These are phyloP conservation scores for Staphylotrichum longicolle DNA, from an alignment of 495 filamentous ascomycete genomes.

Conservation along the genomic window DNA sequence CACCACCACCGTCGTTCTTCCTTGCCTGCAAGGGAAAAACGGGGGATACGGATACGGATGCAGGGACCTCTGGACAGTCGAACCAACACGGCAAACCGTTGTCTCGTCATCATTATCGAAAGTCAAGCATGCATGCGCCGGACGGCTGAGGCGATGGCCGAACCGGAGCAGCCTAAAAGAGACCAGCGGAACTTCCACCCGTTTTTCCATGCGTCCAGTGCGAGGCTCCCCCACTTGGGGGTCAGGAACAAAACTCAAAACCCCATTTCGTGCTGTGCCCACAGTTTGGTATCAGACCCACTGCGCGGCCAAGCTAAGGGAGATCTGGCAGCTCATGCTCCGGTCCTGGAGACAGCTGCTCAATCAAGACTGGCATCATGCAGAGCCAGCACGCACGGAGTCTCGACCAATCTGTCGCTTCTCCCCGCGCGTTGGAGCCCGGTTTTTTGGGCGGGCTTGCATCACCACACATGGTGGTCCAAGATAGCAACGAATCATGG, in stretches of 20 bases:
- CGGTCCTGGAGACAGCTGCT: conserved; percentile 9
- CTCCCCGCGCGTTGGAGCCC: neutral
- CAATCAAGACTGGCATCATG: conserved; percentile 18
- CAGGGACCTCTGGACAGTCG: too few species aligned
- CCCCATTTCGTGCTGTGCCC: too few species aligned
- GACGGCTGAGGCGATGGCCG: neutral
- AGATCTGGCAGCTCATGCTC: neutral
- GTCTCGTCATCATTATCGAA: too few species aligned
- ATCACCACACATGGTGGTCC: neutral
- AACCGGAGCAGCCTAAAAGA: conserved; percentile 13
- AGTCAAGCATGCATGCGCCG: neutral
- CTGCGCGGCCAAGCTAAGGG: too few species aligned
- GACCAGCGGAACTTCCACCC: conserved; percentile 9
- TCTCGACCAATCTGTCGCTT: conserved; percentile 16
- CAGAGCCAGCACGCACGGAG: conserved; percentile 7
- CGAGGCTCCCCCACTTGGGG: too few species aligned
- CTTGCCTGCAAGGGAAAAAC: too few species aligned
- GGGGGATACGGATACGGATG: too few species aligned
- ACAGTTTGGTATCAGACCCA: too few species aligned
- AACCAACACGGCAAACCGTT: too few species aligned
- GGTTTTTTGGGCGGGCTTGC: neutral
- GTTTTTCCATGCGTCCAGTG: conserved; percentile 3
- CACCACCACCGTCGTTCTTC: too few species aligned
- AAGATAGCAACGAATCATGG: neutral
- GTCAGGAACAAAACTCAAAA: too few species aligned